Evolutionary conservation across 768 basidiomycete genomes (phyloP), one percentile per base, ranked within the genome.

Genomic region (Auricularia sp.): DNA sequence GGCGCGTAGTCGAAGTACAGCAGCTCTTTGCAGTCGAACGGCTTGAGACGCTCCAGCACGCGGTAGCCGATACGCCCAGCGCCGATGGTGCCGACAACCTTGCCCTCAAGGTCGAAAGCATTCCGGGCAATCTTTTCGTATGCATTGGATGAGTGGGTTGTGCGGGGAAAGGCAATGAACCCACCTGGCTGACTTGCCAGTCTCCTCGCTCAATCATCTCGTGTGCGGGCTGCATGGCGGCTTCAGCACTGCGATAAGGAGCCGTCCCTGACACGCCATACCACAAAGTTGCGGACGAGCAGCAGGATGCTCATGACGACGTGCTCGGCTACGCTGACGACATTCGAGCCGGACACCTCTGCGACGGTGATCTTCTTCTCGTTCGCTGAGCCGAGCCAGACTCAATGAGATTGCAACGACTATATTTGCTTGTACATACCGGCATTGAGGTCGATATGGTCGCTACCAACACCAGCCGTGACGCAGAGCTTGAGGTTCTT

Each of bases 51-150:
- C 73, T 91, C 86, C 60, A 93, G 79, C 34, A 92, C 90, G 71
- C 90, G 86, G 80, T 91, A 93, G 5, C 93, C 93, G 72, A 95
- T 95, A 64, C 86, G 78, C 35, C 86, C 85, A 71, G 84, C 85
- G 64, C 91, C 93, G 66, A 97, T 91, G 54, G 93, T 95, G 18
- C 93, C 93, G 63, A 95, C 85, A 63, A 93, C 88, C 78, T 96
- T 97, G 73, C 83, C 84, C 77, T 96, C 94, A 66, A 97, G 78
- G 74, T 96, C 94, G 71, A 82, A 96, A 12, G 93, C 87, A 70
- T 88, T 85, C 68, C 91, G 84, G 2, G 91, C 91, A 67, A 92
- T 75, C 2, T 42, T 42, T 7, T 14, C 39, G 12, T 14, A 14
- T 29, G 39, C 7, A 42, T 42, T 14, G 7, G 39, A 42, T 7